phyloP scores from a whole-genome alignment of 169 alveolate species.

The Plasmodium berghei region DNA sequence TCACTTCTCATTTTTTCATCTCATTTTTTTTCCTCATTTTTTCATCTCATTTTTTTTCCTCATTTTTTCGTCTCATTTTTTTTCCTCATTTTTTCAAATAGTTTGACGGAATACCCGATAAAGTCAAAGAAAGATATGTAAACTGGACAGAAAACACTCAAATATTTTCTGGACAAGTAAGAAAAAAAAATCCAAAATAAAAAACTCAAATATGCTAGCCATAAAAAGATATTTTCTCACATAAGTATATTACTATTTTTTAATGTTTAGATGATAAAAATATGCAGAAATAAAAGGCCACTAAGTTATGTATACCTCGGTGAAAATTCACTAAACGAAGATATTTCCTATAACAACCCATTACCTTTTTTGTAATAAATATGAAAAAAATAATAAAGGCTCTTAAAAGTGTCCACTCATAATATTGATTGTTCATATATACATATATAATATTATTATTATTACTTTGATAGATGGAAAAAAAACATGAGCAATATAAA shows the following conservation, averaged over 20 bases:
- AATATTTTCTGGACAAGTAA: slow-evolving; percentile 74
- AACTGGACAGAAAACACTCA: slow-evolving; percentile 60
- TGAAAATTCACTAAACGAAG: slow-evolving; percentile 24
- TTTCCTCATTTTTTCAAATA: background rate
- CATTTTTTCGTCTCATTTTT: background rate
- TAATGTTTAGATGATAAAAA: slow-evolving; percentile 47
- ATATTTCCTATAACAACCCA: slow-evolving; percentile 47
- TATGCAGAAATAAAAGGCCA: slow-evolving; percentile 59
- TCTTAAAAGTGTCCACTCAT: no score
- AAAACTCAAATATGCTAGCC: background rate
- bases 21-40: background rate
- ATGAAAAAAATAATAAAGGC: background rate
- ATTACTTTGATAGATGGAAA: slow-evolving; percentile 33
- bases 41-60: background rate
- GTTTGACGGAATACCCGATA: slow-evolving; percentile 68
- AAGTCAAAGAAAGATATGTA: slow-evolving; percentile 64
- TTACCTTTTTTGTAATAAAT: slow-evolving; percentile 39
- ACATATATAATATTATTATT: background rate
- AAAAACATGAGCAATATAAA: slow-evolving; percentile 61
- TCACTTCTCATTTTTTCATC: background rate
- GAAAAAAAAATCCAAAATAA: background rate
- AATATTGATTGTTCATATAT: background rate
- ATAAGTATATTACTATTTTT: background rate
- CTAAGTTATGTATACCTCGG: slow-evolving; percentile 57
- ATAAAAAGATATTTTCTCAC: background rate